These are phyloP conservation scores for Phytopythium helicoides DNA, from an alignment of 352 stramenopile species.

Conservation along the genomic window DNA sequence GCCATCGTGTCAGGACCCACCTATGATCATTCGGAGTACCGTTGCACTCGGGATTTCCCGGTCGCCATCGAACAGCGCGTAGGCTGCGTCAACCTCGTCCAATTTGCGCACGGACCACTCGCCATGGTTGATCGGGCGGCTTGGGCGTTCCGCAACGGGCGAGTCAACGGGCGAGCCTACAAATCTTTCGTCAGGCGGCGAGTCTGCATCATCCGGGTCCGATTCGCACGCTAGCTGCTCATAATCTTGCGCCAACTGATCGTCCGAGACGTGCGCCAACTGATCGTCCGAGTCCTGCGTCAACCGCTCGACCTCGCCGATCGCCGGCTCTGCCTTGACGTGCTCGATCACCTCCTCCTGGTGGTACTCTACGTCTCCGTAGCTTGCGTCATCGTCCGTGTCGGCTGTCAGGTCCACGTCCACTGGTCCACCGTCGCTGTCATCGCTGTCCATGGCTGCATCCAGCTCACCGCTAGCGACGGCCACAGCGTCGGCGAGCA, in stretches of 20 bases:
- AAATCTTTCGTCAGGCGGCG: too few species aligned
- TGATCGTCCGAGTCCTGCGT: too few species aligned
- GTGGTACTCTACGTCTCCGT: too few species aligned
- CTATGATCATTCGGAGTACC: conserved; percentile 56
- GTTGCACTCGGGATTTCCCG: conserved; percentile 39
- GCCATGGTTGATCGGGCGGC: not conserved
- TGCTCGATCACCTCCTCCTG: not conserved
- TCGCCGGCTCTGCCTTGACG: not conserved
- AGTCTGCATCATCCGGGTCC: too few species aligned
- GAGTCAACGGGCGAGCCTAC: too few species aligned
- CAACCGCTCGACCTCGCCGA: too few species aligned
- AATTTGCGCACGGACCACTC: conserved; percentile 22
- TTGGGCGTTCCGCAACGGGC: not conserved
- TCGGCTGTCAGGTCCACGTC: conserved; percentile 7
- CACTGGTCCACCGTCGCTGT: conserved; percentile 5
- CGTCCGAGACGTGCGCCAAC: too few species aligned
- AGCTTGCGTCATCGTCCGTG: not conserved
- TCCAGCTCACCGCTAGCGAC: not conserved
- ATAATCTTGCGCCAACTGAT: too few species aligned
- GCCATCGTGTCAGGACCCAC: conserved; percentile 21
- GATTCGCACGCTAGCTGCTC: too few species aligned
- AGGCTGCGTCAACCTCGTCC: conserved; percentile 62
- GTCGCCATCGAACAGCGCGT: conserved; percentile 66
- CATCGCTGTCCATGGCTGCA: not conserved
- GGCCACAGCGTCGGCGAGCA: not conserved